Percentiles rank a stretch among this genome's conserved stretches.
Conservation (phyloP, 1,139 yeast species). For the Pichia sp. region DNA sequence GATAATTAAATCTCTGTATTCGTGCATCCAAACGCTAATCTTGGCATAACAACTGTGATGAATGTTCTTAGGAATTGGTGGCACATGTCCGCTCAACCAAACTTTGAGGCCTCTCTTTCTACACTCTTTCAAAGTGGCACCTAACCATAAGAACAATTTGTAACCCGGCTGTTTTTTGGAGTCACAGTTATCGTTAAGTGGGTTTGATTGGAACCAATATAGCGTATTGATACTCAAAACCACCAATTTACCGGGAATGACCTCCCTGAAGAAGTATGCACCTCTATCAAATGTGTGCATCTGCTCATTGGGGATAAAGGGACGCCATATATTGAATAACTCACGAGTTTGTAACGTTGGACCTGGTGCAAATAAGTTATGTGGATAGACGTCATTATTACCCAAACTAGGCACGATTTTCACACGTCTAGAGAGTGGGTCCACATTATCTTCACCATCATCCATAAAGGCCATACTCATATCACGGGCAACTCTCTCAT, state of each 20-base stretch:
- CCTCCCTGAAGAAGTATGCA: constrained; percentile 67
- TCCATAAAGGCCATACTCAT: constrained; percentile 47
- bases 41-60: constrained; percentile 68
- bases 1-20: constrained; percentile 71
- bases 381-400: constrained; percentile 86
- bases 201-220: constrained; percentile 68
- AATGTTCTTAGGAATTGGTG: constrained; percentile 72
- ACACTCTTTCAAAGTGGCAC: constrained; percentile 63
- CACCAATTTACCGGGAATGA: constrained; percentile 71
- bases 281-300: constrained; percentile 68
- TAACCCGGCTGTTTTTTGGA: constrained; percentile 70
- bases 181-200: constrained; percentile 77
- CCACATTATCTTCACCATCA: constrained; percentile 33
- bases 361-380: constrained; percentile 75
- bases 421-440: constrained; percentile 36
- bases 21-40: constrained; percentile 70
- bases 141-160: constrained; percentile 70
- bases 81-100: constrained; percentile 85
- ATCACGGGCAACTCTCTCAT: constrained; percentile 48
- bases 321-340: constrained; percentile 63
- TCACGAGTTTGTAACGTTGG: constrained; percentile 82
- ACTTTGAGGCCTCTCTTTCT: constrained; percentile 73
- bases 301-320: constrained; percentile 71
- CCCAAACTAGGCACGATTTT: constrained; percentile 66
- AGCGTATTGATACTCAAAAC: constrained; percentile 72